Percentiles rank a stretch among this genome's conserved stretches.
Evolutionary conservation across 129 eudicot genomes (phyloP).

Genomic region (Chrysanthemum makinoi): DNA sequence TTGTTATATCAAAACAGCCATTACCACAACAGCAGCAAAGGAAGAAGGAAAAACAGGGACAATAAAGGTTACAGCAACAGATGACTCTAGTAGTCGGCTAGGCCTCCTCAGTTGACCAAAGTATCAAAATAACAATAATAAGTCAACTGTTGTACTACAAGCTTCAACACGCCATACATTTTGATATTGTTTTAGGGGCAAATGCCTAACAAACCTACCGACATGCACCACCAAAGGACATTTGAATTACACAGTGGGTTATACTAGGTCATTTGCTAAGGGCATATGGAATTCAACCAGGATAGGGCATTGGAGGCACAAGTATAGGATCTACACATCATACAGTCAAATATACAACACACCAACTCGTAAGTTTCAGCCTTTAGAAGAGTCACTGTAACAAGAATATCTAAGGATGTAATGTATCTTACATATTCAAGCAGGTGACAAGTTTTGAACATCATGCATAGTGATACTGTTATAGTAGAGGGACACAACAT

Average conservation of each 20-base stretch:
- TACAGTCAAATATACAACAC: not conserved
- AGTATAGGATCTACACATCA: not conserved
- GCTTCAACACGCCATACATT: too few species aligned
- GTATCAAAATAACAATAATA: too few species aligned
- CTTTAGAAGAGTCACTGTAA: conserved; percentile 6
- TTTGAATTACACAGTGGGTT: too few species aligned
- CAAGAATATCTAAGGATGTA: not conserved
- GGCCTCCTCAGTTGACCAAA: too few species aligned
- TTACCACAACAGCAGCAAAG: too few species aligned
- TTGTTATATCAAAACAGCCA: too few species aligned
- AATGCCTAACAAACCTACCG: not conserved
- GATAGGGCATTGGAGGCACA: not conserved
- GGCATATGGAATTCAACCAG: not conserved
- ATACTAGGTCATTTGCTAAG: not conserved
- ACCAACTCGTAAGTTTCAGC: not conserved
- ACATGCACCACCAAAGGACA: not conserved
- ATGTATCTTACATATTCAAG: not conserved
- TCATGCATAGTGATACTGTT: too few species aligned
- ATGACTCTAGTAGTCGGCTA: too few species aligned
- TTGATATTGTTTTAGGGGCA: not conserved
- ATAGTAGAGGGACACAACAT: not conserved
- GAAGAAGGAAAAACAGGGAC: too few species aligned
- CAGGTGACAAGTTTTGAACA: too few species aligned
- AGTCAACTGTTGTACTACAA: too few species aligned
- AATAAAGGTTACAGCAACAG: too few species aligned